phyloP scores from a whole-genome alignment of 306 rosid genomes.

The Neltuma alba region DNA sequence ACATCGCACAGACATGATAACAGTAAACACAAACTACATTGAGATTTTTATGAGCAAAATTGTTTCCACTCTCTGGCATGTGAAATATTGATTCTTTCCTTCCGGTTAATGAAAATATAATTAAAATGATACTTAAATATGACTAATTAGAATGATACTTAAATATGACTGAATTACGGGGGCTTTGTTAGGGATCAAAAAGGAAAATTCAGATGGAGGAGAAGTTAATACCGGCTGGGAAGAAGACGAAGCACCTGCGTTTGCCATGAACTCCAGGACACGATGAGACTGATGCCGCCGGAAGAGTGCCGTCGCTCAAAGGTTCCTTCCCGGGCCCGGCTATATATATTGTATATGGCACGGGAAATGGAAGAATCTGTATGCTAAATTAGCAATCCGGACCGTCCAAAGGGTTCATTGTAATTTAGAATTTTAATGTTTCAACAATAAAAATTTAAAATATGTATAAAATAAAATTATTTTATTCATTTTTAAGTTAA shows the following conservation, averaged over 20 bases:
- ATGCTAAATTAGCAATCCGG: no score
- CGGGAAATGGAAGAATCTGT: background rate
- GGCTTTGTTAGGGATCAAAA: background rate
- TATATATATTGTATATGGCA: background rate
- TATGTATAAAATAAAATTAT: no score
- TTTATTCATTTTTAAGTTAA: no score
- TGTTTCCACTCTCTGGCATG: background rate
- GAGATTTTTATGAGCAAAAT: background rate
- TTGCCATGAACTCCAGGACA: background rate
- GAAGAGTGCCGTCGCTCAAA: background rate
- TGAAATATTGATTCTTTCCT: no score
- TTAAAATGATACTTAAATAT: background rate
- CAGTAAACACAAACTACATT: background rate
- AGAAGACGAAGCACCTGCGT: slow-evolving; percentile 34
- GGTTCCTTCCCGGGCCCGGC: background rate
- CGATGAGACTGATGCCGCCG: background rate
- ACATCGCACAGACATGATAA: background rate
- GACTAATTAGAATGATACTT: background rate
- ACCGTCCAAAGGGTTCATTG: background rate
- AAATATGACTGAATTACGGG: background rate
- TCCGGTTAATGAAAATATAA: background rate
- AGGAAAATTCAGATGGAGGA: background rate
- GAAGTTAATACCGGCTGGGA: slow-evolving; percentile 28
- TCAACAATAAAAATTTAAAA: no score
- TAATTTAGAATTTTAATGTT: background rate